phyloP scores from a whole-genome alignment of 1,284 basidiomycete species.

The Phellinidium pouzarii region DNA sequence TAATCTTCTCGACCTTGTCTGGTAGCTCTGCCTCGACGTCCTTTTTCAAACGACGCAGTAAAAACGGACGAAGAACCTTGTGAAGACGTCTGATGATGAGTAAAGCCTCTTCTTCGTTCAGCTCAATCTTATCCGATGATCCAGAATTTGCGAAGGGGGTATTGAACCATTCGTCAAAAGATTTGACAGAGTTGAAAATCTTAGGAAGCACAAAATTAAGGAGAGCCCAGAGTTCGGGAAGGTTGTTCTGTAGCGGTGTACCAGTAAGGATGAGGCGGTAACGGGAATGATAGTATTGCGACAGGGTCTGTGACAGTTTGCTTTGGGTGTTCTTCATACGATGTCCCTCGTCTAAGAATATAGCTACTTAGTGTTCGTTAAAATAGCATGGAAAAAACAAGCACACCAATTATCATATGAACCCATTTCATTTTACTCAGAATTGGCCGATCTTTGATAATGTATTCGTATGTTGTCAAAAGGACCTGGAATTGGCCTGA shows the following conservation, averaged over 20 bases:
- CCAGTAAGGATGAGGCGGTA: constrained; percentile 97
- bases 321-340: constrained; percentile 99
- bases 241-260: constrained; percentile 97
- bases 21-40: constrained; percentile 97
- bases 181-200: constrained; percentile 99
- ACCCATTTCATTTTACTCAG: constrained; percentile 94
- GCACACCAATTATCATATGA: constrained; percentile 92
- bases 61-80: constrained; percentile 96
- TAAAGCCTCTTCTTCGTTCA: constrained; percentile 99
- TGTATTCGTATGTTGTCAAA: constrained; percentile 97
- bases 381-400: constrained; percentile 6
- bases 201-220: constrained; percentile 98
- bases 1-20: constrained; percentile 99
- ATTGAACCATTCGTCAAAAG: constrained; percentile 99
- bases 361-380: constrained; percentile 11
- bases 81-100: constrained; percentile 97
- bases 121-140: constrained; percentile 92
- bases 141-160: constrained; percentile 99
- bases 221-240: constrained; percentile 96
- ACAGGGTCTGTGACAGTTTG: constrained; percentile 90
- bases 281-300: constrained; percentile 87
- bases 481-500: constrained; percentile 89
- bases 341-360: constrained; percentile 84
- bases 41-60: constrained; percentile 95
- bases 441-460: constrained; percentile 94